These are phyloP conservation scores for Aspergillus sp. DNA, from an alignment of 2,329 filamentous ascomycete species.

Conservation along the genomic window DNA sequence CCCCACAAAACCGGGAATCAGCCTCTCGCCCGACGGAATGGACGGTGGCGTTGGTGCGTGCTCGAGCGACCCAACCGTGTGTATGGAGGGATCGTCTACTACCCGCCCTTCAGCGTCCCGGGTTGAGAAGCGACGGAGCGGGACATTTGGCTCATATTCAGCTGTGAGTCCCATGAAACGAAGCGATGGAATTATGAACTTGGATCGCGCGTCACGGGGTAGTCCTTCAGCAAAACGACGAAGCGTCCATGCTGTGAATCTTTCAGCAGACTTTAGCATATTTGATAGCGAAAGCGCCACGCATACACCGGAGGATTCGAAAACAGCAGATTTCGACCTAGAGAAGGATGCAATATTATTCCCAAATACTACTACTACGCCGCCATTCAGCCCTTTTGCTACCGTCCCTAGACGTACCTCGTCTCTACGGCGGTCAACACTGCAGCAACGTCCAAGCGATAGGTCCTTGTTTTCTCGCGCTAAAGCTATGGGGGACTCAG, in stretches of 20 bases:
- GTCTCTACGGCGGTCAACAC: slow-evolving; percentile 79
- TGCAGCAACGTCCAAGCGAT: slow-evolving; percentile 78
- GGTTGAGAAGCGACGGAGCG: slow-evolving; percentile 51
- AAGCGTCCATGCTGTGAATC: slow-evolving; percentile 74
- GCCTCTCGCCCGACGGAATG: slow-evolving; percentile 24
- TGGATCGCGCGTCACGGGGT: slow-evolving; percentile 74
- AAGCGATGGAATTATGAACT: slow-evolving; percentile 83
- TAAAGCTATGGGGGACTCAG: slow-evolving; percentile 39
- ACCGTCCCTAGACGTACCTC: slow-evolving; percentile 68
- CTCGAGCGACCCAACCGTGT: slow-evolving; percentile 41
- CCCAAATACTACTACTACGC: slow-evolving; percentile 35
- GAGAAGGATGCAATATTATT: slow-evolving; percentile 28
- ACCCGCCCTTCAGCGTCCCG: slow-evolving; percentile 43
- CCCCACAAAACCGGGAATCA: slow-evolving; percentile 29
- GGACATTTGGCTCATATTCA: slow-evolving; percentile 50
- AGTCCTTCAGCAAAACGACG: slow-evolving; percentile 90
- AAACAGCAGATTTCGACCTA: slow-evolving; percentile 27
- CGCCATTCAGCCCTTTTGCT: slow-evolving; percentile 45
- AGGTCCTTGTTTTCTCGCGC: slow-evolving; percentile 55
- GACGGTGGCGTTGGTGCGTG: slow-evolving; percentile 19
- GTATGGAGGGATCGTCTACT: slow-evolving; percentile 26
- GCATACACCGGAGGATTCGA: slow-evolving; percentile 25
- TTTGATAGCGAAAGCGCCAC: slow-evolving; percentile 58
- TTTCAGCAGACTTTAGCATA: slow-evolving; percentile 67
- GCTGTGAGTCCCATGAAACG: slow-evolving; percentile 84